phyloP scores from a whole-genome alignment of 192 early-diverging fungal species.

The Coemansia sp. region DNA sequence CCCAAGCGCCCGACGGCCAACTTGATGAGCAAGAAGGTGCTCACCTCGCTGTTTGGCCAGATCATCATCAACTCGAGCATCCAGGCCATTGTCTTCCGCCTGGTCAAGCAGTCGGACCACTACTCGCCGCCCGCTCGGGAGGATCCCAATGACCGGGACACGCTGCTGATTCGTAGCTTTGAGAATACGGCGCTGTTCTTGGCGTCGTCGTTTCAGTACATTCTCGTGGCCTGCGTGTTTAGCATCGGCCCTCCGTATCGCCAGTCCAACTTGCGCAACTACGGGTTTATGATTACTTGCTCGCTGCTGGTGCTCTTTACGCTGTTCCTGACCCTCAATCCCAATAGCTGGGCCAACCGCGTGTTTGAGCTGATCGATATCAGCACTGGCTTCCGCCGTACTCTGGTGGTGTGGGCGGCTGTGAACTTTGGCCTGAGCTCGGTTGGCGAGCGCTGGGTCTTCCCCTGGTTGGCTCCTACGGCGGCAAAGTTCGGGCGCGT shows the following conservation, averaged over 20 bases:
- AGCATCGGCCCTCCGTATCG: slow-evolving; percentile 96
- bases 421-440: slow-evolving; percentile 53
- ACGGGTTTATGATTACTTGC: slow-evolving; percentile 28
- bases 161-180: slow-evolving; percentile 68
- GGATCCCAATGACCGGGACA: slow-evolving; percentile 58
- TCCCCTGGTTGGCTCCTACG: slow-evolving; percentile 31
- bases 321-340: slow-evolving; percentile 54
- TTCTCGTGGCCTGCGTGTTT: slow-evolving; percentile 86
- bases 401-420: slow-evolving; percentile 60
- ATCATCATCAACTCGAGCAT: slow-evolving; percentile 78
- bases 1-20: slow-evolving; percentile 86
- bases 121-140: slow-evolving; percentile 59
- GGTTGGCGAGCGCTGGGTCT: slow-evolving; percentile 43
- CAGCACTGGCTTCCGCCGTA: slow-evolving; percentile 57
- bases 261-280: slow-evolving; percentile 80
- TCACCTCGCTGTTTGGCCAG: slow-evolving; percentile 88
- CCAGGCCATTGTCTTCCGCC: slow-evolving; percentile 71
- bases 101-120: slow-evolving; percentile 72
- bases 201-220: slow-evolving; percentile 89
- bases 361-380: slow-evolving; percentile 70
- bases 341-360: slow-evolving; percentile 51
- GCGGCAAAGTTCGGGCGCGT: slow-evolving; percentile 25
- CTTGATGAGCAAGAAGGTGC: slow-evolving; percentile 85
- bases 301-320: slow-evolving; percentile 69
- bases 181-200: slow-evolving; percentile 95